phyloP scores from a whole-genome alignment of 2,329 filamentous ascomycete species.

The Pseudohalonectria lignicola region DNA sequence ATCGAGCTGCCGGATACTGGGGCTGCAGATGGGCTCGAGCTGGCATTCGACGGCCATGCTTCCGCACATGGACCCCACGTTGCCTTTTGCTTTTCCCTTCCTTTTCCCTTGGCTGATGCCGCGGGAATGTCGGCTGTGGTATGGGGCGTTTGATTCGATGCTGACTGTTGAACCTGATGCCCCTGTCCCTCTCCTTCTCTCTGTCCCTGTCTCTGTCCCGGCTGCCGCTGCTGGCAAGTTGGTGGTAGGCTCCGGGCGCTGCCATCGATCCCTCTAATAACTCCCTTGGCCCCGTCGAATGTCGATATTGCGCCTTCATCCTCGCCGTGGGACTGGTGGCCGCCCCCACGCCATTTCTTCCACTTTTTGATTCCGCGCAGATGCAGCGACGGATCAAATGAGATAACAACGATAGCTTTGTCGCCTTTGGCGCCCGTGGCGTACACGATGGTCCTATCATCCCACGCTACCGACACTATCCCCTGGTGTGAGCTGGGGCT shows the following conservation, averaged over 20 bases:
- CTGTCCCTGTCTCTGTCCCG: background rate
- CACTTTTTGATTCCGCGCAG: conserved; percentile 16
- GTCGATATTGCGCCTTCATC: too few species aligned
- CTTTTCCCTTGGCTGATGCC: background rate
- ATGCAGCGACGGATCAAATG: conserved; percentile 27
- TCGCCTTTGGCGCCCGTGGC: conserved; percentile 18
- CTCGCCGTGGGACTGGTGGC: background rate
- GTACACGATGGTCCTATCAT: conserved; percentile 37
- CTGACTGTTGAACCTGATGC: background rate
- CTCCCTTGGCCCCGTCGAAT: too few species aligned
- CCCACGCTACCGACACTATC: conserved; percentile 27
- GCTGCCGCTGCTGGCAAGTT: background rate
- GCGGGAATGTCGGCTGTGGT: too few species aligned
- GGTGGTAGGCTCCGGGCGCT: background rate
- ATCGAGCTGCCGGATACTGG: background rate
- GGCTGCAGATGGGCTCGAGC: background rate
- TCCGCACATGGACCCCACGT: background rate
- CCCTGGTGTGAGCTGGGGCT: conserved; percentile 24
- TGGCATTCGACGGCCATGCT: background rate
- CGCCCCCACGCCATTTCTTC: conserved; percentile 11
- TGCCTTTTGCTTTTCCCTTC: background rate
- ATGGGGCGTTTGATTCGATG: too few species aligned
- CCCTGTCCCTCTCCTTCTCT: background rate
- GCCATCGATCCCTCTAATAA: too few species aligned
- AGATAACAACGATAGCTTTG: conserved; percentile 27